These are phyloP conservation scores for Allodekkera sacchari DNA, from an alignment of 805 yeast species.

Conservation along the genomic window DNA sequence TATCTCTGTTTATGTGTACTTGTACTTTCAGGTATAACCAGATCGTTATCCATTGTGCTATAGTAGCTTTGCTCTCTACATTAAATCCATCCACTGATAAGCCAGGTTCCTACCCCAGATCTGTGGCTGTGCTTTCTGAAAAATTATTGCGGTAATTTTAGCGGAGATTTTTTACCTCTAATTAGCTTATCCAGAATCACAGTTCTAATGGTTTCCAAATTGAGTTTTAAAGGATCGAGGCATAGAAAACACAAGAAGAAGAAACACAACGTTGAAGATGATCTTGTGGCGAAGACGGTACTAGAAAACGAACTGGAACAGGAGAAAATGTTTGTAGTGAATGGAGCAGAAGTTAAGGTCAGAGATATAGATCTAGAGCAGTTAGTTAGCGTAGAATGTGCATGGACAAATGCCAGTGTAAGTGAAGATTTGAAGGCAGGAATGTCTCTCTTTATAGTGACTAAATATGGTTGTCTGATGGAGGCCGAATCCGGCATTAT, in stretches of 20 bases:
- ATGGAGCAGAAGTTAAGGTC: slow-evolving; percentile 13
- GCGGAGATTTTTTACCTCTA: background rate
- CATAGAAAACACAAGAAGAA: slow-evolving; percentile 11
- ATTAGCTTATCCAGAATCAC: background rate
- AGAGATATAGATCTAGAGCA: slow-evolving; percentile 11
- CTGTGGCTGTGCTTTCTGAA: background rate
- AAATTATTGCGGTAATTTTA: background rate
- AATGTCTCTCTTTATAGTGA: slow-evolving; percentile 14
- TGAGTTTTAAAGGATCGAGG: slow-evolving; percentile 25
- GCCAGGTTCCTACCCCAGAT: background rate
- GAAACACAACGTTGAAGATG: slow-evolving; percentile 1
- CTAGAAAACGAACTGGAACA: slow-evolving; percentile 5
- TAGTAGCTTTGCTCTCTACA: background rate
- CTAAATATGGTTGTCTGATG: slow-evolving; percentile 6
- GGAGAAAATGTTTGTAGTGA: slow-evolving; percentile 13
- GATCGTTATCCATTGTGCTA: background rate
- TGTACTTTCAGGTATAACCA: background rate
- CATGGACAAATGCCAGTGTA: slow-evolving; percentile 22
- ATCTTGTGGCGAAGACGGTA: background rate
- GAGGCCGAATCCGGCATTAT: slow-evolving; percentile 12
- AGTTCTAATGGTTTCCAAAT: slow-evolving; percentile 23
- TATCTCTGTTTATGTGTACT: background rate
- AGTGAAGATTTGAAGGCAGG: slow-evolving; percentile 17
- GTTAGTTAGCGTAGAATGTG: slow-evolving; percentile 8
- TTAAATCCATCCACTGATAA: too few species aligned